A percentile compares a stretch with the other conserved stretches of the same genome.
Evolutionary conservation across 2,329 filamentous ascomycete genomes (phyloP).

Genomic region (Ophiostoma sp.): DNA sequence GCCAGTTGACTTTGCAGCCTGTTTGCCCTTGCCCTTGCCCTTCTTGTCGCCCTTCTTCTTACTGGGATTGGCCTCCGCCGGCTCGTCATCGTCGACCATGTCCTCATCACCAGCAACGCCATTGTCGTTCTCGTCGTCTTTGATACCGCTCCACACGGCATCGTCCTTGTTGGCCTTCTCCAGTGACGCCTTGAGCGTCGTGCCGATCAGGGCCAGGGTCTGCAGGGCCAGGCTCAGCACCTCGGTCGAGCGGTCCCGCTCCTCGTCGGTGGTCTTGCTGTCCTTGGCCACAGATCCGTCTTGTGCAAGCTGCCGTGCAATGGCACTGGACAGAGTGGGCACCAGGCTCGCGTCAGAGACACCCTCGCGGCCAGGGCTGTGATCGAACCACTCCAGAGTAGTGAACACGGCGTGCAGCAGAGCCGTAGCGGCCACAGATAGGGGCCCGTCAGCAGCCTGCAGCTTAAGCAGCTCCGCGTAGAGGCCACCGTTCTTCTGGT

Average conservation of each 20-base stretch:
- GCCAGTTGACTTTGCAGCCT: constrained; percentile 24
- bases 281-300: not conserved
- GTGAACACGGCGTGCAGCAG: constrained; percentile 59
- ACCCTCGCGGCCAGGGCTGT: constrained; percentile 44
- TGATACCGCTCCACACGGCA: constrained; percentile 36
- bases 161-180: constrained; percentile 41
- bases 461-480: constrained; percentile 48
- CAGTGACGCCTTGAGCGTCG: constrained; percentile 49
- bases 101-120: constrained; percentile 53
- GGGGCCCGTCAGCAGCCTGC: constrained; percentile 44
- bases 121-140: constrained; percentile 40
- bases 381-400: constrained; percentile 49
- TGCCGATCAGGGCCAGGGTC: constrained; percentile 60
- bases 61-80: constrained; percentile 27
- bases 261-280: constrained; percentile 1
- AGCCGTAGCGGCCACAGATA: constrained; percentile 53
- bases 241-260: constrained; percentile 33
- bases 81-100: constrained; percentile 36
- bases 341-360: constrained; percentile 49
- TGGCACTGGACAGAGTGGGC: constrained; percentile 39
- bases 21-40: constrained; percentile 29
- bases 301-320: constrained; percentile 33
- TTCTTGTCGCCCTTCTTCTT: constrained; percentile 32
- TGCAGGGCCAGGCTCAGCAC: constrained; percentile 54
- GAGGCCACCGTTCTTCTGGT: constrained; percentile 38